Conservation (phyloP, 177 flowering plant species). For the Vitis hybrid region DNA sequence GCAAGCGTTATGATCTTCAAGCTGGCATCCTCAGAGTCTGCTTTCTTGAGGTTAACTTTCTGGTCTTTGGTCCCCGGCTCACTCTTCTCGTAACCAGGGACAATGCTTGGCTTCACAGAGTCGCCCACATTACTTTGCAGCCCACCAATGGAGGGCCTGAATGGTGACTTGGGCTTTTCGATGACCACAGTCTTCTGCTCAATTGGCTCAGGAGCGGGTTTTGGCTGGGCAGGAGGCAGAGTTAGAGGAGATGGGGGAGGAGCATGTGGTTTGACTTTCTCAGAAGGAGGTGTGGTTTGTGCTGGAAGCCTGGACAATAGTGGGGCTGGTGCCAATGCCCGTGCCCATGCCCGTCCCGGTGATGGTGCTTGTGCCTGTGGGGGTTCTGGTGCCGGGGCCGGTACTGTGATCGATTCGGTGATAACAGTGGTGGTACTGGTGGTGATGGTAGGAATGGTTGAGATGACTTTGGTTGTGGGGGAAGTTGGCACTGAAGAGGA, state of each 20-base stretch:
- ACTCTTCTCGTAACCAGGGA: no score
- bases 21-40: no score
- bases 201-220: slow-evolving; percentile 24
- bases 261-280: slow-evolving; percentile 14
- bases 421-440: slow-evolving; percentile 7
- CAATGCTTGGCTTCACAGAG: no score
- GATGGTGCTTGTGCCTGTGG: no score
- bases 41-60: no score
- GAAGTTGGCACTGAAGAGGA: slow-evolving; percentile 14
- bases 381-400: no score
- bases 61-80: no score
- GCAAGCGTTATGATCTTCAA: no score
- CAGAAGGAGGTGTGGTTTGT: slow-evolving; percentile 22
- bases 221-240: slow-evolving; percentile 50
- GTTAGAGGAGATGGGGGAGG: slow-evolving; percentile 59
- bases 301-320: slow-evolving; percentile 14
- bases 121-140: no score
- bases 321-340: slow-evolving; percentile 8
- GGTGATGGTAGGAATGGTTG: not conserved
- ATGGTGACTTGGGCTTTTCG: slow-evolving; percentile 23
- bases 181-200: slow-evolving; percentile 49
- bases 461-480: slow-evolving; percentile 1
- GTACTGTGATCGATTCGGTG: not conserved
- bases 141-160: slow-evolving; percentile 13
- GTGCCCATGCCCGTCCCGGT: no score